A percentile compares a stretch with the other conserved stretches of the same genome.
These are phyloP conservation scores for Naganishia liquefaciens DNA, from an alignment of 1,284 basidiomycete species.

Conservation along the genomic window DNA sequence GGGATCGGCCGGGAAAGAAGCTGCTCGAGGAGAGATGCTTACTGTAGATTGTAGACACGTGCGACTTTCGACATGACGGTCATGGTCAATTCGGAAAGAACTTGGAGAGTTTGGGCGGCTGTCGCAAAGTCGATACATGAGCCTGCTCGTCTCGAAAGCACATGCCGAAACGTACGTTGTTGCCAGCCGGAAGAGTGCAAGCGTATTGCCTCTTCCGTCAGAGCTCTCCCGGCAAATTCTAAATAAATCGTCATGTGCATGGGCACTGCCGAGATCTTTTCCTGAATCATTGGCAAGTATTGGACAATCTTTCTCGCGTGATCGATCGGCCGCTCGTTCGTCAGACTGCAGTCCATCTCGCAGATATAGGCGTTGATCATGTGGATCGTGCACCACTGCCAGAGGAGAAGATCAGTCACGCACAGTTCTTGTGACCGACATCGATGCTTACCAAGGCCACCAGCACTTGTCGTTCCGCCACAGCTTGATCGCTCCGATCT, in stretches of 20 bases:
- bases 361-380: conserved; percentile 24
- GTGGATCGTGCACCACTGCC: conserved; percentile 16
- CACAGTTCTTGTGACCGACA: no score
- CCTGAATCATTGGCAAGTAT: conserved; percentile 14
- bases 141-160: neutral
- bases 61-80: conserved; percentile 12
- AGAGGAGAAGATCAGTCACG: neutral
- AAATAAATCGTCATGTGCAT: conserved; percentile 24
- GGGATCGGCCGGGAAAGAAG: neutral
- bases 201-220: conserved; percentile 9
- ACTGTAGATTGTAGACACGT: conserved; percentile 10
- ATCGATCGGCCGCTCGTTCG: conserved; percentile 20
- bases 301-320: conserved; percentile 20
- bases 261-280: conserved; percentile 5
- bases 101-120: conserved; percentile 6
- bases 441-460: conserved; percentile 3
- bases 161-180: neutral
- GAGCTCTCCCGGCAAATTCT: conserved; percentile 21
- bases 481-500: neutral
- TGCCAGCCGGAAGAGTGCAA: conserved; percentile 3
- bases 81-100: conserved; percentile 1
- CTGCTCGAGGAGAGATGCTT: neutral
- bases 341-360: conserved; percentile 17
- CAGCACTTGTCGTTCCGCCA: conserved; percentile 2
- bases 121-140: no score